A percentile compares a stretch with the other conserved stretches of the same genome.
Conservation (phyloP, 2,329 filamentous ascomycete species). For the Amphichorda felina region DNA sequence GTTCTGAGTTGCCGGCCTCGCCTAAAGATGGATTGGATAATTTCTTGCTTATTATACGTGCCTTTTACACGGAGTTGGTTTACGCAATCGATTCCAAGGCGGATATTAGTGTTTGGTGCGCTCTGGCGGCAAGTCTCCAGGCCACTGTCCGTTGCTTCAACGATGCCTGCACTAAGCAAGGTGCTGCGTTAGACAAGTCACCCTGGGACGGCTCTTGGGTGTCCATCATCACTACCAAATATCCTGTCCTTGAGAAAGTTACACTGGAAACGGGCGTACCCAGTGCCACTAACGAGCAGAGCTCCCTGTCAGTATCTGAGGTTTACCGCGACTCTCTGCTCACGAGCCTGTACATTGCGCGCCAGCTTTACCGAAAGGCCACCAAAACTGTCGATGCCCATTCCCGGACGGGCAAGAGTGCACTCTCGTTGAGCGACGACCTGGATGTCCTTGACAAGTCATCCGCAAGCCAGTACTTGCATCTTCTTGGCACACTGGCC, state of each 20-base stretch:
- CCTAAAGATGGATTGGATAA: constrained; percentile 20
- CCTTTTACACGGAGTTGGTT: constrained; percentile 22
- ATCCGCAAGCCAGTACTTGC: constrained; percentile 21
- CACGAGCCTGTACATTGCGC: constrained; percentile 22
- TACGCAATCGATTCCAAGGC: constrained; percentile 19
- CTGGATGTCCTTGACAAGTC: constrained; percentile 13
- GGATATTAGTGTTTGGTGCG: constrained; percentile 21
- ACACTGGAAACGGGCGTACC: neutral
- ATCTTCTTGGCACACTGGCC: constrained; percentile 21
- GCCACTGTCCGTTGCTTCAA: constrained; percentile 22
- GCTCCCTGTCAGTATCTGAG: constrained; percentile 11
- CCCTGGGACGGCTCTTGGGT: constrained; percentile 12
- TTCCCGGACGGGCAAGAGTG: constrained; percentile 1
- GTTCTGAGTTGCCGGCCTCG: constrained; percentile 23
- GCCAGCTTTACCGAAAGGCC: constrained; percentile 27
- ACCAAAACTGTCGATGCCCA: constrained; percentile 15
- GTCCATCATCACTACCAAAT: constrained; percentile 11
- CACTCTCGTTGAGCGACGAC: constrained; percentile 18
- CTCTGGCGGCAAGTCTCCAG: constrained; percentile 24
- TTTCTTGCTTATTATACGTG: constrained; percentile 25
- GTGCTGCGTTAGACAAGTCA: constrained; percentile 8
- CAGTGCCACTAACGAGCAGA: neutral
- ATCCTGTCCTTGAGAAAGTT: constrained; percentile 13
- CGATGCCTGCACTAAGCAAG: constrained; percentile 23
- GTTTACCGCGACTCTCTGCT: constrained; percentile 25